Conservation (phyloP, 768 basidiomycete genomes). For the Collybia sp. region DNA sequence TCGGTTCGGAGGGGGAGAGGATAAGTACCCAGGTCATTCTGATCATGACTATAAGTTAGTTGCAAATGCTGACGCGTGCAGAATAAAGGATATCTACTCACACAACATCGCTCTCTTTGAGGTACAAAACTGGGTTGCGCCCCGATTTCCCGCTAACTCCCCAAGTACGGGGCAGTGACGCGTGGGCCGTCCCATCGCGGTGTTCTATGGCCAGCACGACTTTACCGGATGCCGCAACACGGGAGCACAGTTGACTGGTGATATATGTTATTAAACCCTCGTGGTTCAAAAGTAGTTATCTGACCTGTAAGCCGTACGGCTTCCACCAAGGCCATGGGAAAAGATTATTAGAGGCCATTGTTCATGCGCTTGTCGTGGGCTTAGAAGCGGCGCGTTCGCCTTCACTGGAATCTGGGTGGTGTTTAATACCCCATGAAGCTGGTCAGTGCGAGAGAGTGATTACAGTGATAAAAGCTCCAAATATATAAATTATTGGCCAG, state of each 20-base stretch:
- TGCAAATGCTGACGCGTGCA: neutral
- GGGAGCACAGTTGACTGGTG: constrained; percentile 61
- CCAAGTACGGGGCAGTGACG: constrained; percentile 34
- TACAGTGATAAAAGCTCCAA: constrained; percentile 45
- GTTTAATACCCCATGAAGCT: neutral
- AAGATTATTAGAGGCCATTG: constrained; percentile 81
- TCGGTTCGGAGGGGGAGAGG: constrained; percentile 53
- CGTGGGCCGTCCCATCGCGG: constrained; percentile 72
- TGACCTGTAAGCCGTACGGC: constrained; percentile 65
- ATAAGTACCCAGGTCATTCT: no score
- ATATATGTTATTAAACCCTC: neutral
- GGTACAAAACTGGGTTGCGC: constrained; percentile 38
- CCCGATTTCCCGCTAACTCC: constrained; percentile 18
- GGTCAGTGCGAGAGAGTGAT: neutral
- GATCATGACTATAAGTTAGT: no score
- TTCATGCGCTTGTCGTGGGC: constrained; percentile 19
- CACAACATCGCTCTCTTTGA: constrained; percentile 53
- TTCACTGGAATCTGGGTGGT: constrained; percentile 49
- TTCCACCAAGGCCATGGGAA: constrained; percentile 80
- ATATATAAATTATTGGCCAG: constrained; percentile 48
- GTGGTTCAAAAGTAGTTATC: neutral
- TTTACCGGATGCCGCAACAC: constrained; percentile 72
- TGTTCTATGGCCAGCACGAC: constrained; percentile 84
- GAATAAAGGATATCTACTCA: constrained; percentile 20
- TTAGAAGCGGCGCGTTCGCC: constrained; percentile 48